Conservation (phyloP, 129 eudicot genomes). For the Chrysanthemum makinoi region DNA sequence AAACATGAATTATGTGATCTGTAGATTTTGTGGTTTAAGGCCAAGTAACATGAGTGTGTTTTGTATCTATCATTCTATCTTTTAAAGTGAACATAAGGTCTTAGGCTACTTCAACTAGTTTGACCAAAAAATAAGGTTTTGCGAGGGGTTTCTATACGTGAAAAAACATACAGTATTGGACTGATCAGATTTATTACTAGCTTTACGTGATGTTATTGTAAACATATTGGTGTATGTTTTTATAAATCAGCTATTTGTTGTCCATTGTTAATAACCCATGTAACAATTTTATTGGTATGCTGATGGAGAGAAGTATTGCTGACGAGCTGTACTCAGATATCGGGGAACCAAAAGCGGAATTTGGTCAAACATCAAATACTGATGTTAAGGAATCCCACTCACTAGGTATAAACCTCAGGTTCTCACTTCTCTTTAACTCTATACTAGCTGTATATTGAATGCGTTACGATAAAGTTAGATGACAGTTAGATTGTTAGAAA, state of each 20-base stretch:
- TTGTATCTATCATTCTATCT: too few species aligned
- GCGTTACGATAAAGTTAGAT: not conserved
- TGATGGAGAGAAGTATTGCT: constrained; percentile 39
- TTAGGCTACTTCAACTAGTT: too few species aligned
- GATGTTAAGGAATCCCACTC: constrained; percentile 1
- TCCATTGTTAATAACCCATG: not conserved
- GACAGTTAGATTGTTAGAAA: constrained; percentile 8
- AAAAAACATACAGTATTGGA: too few species aligned
- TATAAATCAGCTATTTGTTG: not conserved
- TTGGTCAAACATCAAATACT: constrained; percentile 18
- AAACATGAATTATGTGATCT: too few species aligned
- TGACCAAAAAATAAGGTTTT: too few species aligned
- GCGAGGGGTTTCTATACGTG: too few species aligned
- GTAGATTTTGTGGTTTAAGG: too few species aligned
- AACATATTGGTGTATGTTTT: not conserved
- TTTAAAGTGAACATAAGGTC: too few species aligned
- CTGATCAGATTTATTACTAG: too few species aligned
- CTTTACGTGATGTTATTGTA: too few species aligned
- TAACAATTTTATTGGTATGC: not conserved
- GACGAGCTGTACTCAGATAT: constrained; percentile 45
- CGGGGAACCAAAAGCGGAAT: constrained; percentile 23
- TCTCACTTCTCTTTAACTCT: not conserved
- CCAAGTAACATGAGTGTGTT: too few species aligned
- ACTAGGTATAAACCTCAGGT: constrained; percentile 10
- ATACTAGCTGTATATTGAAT: not conserved